Evolutionary conservation across 345 rosid genomes (phyloP).

Genomic region (Mallotus nudiflorus): DNA sequence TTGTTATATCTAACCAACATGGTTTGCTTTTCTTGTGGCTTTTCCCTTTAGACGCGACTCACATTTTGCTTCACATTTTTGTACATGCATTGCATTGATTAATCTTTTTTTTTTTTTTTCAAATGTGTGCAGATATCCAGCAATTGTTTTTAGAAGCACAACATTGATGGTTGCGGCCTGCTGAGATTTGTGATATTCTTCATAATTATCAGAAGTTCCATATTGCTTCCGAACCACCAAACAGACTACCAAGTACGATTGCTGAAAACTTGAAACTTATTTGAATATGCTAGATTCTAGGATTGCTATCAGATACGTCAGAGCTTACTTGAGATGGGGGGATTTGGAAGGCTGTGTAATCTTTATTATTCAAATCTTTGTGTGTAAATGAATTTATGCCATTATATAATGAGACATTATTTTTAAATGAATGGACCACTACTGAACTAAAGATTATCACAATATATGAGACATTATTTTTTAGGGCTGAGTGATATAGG

Average conservation of each 20-base stretch:
- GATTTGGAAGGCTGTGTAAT: not conserved
- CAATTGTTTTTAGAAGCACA: constrained; percentile 66
- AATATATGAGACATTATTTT: no score
- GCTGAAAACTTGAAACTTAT: not conserved
- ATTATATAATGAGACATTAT: no score
- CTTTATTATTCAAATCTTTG: not conserved
- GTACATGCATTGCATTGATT: not conserved
- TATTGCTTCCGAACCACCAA: constrained; percentile 72
- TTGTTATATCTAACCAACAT: no score
- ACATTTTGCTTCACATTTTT: not conserved
- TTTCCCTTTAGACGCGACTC: not conserved
- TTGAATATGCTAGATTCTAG: not conserved
- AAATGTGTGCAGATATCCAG: constrained; percentile 37
- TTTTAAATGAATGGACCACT: no score
- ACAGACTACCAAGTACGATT: constrained; percentile 71
- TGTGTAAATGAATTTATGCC: no score
- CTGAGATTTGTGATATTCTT: constrained; percentile 94
- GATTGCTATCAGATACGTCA: not conserved
- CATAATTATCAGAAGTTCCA: constrained; percentile 71
- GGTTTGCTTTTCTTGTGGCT: no score
- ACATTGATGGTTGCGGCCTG: constrained; percentile 90
- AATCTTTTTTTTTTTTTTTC: not conserved
- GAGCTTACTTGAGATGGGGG: not conserved
- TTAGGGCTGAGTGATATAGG: no score
- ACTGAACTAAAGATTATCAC: no score